Percentiles rank a stretch among this genome's conserved stretches.
Conservation (phyloP, 2,329 filamentous ascomycete genomes). For the Fusarium sp. region DNA sequence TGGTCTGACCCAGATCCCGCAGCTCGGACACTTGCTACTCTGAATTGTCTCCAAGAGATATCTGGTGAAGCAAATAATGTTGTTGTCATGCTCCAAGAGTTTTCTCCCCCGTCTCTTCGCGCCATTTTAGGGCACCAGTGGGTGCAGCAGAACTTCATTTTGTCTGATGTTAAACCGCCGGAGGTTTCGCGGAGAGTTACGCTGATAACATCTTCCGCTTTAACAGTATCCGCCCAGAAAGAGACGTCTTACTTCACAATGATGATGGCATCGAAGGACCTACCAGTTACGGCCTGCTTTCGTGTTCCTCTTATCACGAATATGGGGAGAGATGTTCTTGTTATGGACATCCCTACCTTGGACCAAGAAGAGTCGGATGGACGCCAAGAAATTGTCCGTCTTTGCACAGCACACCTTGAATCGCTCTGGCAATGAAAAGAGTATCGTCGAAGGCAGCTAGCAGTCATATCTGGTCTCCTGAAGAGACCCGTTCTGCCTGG, state of each 20-base stretch:
- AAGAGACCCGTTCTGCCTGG: background rate
- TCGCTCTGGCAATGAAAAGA: constrained; percentile 6
- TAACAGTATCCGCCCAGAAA: background rate
- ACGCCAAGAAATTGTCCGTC: background rate
- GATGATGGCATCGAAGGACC: constrained; percentile 7
- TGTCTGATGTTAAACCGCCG: constrained; percentile 7
- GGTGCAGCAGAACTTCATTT: constrained; percentile 13
- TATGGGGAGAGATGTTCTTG: constrained; percentile 15
- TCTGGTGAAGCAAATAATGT: background rate
- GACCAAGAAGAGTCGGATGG: background rate
- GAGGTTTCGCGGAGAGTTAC: background rate
- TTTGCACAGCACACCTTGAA: constrained; percentile 19
- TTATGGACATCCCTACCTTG: background rate
- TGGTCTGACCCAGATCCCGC: constrained; percentile 5
- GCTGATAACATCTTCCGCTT: background rate
- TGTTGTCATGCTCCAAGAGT: constrained; percentile 11
- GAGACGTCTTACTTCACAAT: constrained; percentile 3
- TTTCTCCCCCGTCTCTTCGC: background rate
- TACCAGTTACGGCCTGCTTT: constrained; percentile 11
- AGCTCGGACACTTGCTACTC: background rate
- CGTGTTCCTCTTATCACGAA: background rate
- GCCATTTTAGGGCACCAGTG: background rate
- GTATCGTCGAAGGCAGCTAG: constrained; percentile 2
- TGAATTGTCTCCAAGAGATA: background rate
- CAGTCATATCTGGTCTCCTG: constrained; percentile 6